Evolutionary conservation across 768 basidiomycete genomes (phyloP).

Genomic region (Lactifluus subvellereus): DNA sequence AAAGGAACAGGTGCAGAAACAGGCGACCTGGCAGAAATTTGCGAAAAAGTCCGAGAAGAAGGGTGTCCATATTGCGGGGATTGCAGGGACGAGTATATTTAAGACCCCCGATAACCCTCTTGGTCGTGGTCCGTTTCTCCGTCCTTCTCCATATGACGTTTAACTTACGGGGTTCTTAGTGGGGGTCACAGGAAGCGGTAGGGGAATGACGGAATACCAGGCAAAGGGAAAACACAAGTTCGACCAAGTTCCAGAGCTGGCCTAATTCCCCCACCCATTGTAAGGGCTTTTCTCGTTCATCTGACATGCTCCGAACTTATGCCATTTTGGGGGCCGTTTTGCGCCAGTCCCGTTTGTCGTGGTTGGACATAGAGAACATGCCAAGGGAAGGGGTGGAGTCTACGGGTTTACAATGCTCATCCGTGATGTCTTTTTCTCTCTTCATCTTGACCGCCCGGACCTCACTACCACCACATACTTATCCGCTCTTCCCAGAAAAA

Average conservation of each 20-base stretch:
- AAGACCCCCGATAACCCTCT: slow-evolving; percentile 90
- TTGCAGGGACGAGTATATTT: slow-evolving; percentile 87
- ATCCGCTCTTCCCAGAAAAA: slow-evolving; percentile 14
- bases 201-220: slow-evolving; percentile 24
- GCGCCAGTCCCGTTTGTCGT: slow-evolving; percentile 2
- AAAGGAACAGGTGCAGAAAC: slow-evolving; percentile 79
- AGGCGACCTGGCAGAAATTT: slow-evolving; percentile 91
- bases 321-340: background rate
- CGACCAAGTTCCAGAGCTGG: slow-evolving; percentile 6
- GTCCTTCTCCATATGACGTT: slow-evolving; percentile 21
- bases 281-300: slow-evolving; percentile 1
- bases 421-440: slow-evolving; percentile 21
- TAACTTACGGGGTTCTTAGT: slow-evolving; percentile 10
- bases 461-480: slow-evolving; percentile 13
- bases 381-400: slow-evolving; percentile 16
- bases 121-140: slow-evolving; percentile 59
- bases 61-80: slow-evolving; percentile 84
- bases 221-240: slow-evolving; percentile 26
- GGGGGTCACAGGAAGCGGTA: slow-evolving; percentile 19
- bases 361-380: slow-evolving; percentile 13
- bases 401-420: slow-evolving; percentile 14
- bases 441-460: slow-evolving; percentile 13
- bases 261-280: slow-evolving; percentile 4
- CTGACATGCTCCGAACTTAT: slow-evolving; percentile 9
- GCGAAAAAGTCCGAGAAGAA: slow-evolving; percentile 93